Base-by-base conservation (phyloP, 306 rosid genomes). In the Ammopiptanthus mongolicus region DNA sequence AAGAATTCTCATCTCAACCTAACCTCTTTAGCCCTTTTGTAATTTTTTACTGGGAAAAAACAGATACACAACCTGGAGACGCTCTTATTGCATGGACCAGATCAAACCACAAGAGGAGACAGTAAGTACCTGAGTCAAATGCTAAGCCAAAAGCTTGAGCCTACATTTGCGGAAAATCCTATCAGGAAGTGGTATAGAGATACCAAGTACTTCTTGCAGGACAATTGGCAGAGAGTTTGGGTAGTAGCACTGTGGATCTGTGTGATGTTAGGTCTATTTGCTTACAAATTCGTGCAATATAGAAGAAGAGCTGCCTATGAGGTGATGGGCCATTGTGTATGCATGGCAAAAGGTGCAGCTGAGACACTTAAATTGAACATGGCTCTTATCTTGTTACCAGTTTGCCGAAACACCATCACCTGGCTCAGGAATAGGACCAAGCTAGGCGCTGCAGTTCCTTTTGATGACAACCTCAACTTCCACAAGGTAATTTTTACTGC, bases 311-410 rank as follows among this genome's bases (percentile, higher is more conserved):
- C 69, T 70, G 88, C 41, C 18, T 87, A 87, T 67, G 59, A 79
- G 46, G 91, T 84, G 18, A 82, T 87, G 91, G 88, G 88, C 31
- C 86, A 87, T 69, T 87, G 91, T 82, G 91, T 87, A 53, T 87
- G 91, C 88, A 84, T 87, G 91, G 91, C 91, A 60, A 87, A 87
- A 79, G 91, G 91, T 82, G 91, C 91, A 50, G 91, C 88, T 15
- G 91, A 87, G 86, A 87, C 87, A 59, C 91, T 87, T 29, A 87
- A 87, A 65, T 73, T 87, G 78, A 87, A 87, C 84, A 87, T 87
- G 91, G 87, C 91, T 69, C 86, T 87, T 73, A 87, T 87, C 60
- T 65, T 87, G 57, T 72, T 87, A 44, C 91, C 91, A 53, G 88
- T 84, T 73, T 87, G 91, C 82, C 84, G 91, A 71, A 87, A 84